phyloP scores from a whole-genome alignment of 1,284 basidiomycete genomes.

The Phellopilus nigrolimitatus region DNA sequence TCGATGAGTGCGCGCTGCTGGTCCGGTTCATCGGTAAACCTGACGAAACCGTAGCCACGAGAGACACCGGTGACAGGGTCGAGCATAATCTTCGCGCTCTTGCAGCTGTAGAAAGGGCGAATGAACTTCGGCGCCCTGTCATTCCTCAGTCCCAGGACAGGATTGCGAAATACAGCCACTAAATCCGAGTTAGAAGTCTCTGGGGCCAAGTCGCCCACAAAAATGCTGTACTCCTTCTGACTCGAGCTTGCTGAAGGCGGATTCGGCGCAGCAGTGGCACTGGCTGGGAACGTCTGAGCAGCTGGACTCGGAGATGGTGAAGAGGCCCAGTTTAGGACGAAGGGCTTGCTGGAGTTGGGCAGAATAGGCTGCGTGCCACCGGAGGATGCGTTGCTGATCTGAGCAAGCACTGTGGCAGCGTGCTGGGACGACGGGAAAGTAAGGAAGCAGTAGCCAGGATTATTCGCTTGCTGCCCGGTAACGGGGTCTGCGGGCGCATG shows the following conservation, averaged over 20 bases:
- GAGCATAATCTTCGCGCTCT: slow-evolving; percentile 91
- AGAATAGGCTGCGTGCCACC: slow-evolving; percentile 53
- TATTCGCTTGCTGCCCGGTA: slow-evolving; percentile 64
- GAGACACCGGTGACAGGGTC: slow-evolving; percentile 87
- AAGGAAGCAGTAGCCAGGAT: slow-evolving; percentile 82
- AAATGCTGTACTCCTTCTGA: slow-evolving; percentile 84
- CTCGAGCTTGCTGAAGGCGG: slow-evolving; percentile 51
- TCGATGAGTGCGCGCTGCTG: slow-evolving; percentile 85
- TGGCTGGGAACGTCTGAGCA: slow-evolving; percentile 34
- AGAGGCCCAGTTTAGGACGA: slow-evolving; percentile 79
- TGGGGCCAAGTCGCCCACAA: slow-evolving; percentile 85
- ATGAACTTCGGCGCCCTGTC: slow-evolving; percentile 82
- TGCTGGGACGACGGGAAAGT: slow-evolving; percentile 72
- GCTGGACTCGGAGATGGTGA: slow-evolving; percentile 44
- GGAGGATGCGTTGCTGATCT: slow-evolving; percentile 46
- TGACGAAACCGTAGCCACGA: slow-evolving; percentile 85
- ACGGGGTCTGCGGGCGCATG: slow-evolving; percentile 54
- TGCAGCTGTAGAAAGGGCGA: slow-evolving; percentile 80
- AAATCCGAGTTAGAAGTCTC: slow-evolving; percentile 88
- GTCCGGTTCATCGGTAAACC: slow-evolving; percentile 82
- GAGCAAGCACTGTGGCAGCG: slow-evolving; percentile 67
- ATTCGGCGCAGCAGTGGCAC: slow-evolving; percentile 30
- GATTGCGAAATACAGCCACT: slow-evolving; percentile 83
- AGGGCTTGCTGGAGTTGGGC: slow-evolving; percentile 74
- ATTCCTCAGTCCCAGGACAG: slow-evolving; percentile 73